Evolutionary conservation across 257 asterid genomes (phyloP).

Genomic region (Plantago ovata): DNA sequence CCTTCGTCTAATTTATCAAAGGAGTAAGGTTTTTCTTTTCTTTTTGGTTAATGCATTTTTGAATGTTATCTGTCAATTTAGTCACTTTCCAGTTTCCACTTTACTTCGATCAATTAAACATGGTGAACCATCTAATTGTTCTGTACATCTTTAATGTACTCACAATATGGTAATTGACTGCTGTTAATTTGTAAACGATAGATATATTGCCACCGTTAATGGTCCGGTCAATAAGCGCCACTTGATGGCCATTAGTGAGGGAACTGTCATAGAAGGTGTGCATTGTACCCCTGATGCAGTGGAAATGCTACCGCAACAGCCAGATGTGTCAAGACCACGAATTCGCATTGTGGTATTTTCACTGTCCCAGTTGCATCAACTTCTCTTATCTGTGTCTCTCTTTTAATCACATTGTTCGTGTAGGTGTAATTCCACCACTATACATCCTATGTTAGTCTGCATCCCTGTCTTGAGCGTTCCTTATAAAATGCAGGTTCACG

Average conservation of each 20-base stretch:
- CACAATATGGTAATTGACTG: not conserved
- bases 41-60: conserved; percentile 8
- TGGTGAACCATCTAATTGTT: not conserved
- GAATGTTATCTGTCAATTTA: not conserved
- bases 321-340: conserved; percentile 71
- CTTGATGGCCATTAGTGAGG: conserved; percentile 74
- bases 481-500: conserved; percentile 66
- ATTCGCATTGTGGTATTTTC: conserved; percentile 83
- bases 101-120: not conserved
- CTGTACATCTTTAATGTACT: not conserved
- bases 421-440: too few species aligned
- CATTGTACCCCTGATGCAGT: conserved; percentile 83
- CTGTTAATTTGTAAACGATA: conserved; percentile 30
- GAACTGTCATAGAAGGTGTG: conserved; percentile 78
- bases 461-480: not conserved
- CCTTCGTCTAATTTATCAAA: conserved; percentile 90
- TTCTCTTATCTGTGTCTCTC: not conserved
- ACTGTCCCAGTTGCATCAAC: not conserved
- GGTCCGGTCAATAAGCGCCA: conserved; percentile 65
- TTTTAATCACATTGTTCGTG: too few species aligned
- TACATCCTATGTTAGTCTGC: too few species aligned
- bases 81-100: not conserved
- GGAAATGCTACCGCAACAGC: conserved; percentile 79
- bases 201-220: conserved; percentile 83
- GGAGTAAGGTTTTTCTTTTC: conserved; percentile 60